phyloP scores from a whole-genome alignment of 2,329 filamentous ascomycete genomes.

The Biscogniauxia sp. region DNA sequence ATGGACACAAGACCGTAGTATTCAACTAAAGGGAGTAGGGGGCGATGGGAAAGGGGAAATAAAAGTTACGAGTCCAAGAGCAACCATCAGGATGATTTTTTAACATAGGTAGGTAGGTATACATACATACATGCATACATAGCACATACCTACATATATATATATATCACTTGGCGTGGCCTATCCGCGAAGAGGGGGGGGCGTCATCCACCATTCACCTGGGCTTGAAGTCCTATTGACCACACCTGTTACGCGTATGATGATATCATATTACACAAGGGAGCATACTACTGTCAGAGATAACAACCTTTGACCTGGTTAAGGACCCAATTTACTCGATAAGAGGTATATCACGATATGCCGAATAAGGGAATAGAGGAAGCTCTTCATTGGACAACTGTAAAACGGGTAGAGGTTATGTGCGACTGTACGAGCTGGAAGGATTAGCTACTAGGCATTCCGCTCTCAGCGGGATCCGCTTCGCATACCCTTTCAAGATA shows the following conservation, averaged over 20 bases:
- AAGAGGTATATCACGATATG: neutral
- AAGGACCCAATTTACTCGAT: neutral
- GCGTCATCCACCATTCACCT: neutral
- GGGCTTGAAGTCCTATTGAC: too few relatives aligned
- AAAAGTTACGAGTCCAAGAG: neutral
- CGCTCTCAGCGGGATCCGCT: neutral
- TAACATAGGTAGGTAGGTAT: neutral
- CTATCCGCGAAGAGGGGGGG: neutral
- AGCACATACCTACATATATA: neutral
- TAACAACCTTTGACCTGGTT: too few relatives aligned
- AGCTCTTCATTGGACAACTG: neutral
- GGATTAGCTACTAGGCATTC: neutral
- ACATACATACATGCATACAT: neutral
- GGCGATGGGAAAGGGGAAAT: neutral
- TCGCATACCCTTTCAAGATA: neutral
- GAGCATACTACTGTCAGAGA: too few relatives aligned
- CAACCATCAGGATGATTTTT: neutral
- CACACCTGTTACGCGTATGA: too few relatives aligned
- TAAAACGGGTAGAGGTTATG: neutral
- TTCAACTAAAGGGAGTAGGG: slow-evolving; percentile 46
- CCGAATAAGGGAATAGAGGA: neutral
- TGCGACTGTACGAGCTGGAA: neutral
- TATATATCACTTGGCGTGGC: neutral
- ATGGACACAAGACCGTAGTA: slow-evolving; percentile 77
- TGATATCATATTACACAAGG: too few relatives aligned